These are phyloP conservation scores for Clitoria ternatea DNA, from an alignment of 306 rosid genomes.

Conservation along the genomic window DNA sequence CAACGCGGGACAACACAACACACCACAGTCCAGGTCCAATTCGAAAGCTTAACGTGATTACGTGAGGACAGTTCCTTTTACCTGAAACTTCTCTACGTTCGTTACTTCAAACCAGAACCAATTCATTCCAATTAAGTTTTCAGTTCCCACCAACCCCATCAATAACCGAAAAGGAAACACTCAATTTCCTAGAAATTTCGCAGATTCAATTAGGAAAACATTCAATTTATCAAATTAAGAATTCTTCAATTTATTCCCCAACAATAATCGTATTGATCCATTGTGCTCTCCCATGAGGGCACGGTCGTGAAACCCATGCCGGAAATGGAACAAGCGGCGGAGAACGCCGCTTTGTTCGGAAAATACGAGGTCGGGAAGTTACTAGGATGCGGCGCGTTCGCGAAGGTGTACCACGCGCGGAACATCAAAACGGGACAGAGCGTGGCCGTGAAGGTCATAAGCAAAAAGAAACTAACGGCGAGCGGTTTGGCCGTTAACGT, in stretches of 20 bases:
- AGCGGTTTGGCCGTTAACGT: constrained; percentile 37
- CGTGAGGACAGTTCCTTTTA: neutral
- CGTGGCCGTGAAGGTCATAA: constrained; percentile 62
- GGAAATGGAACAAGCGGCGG: neutral
- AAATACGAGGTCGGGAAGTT: constrained; percentile 66
- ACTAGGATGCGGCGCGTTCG: constrained; percentile 76
- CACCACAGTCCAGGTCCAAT: neutral
- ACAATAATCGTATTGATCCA: no score
- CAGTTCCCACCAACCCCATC: neutral
- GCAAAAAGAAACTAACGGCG: constrained; percentile 50
- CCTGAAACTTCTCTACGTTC: neutral
- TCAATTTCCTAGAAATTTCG: neutral
- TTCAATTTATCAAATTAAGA: neutral
- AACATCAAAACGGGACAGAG: constrained; percentile 42
- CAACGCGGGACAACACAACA: neutral
- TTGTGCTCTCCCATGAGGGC: neutral
- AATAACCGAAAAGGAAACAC: neutral
- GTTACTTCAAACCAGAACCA: neutral
- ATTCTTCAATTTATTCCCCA: no score
- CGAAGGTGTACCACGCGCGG: constrained; percentile 73
- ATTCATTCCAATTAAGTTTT: neutral
- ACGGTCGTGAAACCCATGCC: constrained; percentile 14
- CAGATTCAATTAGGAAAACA: neutral
- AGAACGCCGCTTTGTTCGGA: constrained; percentile 37
- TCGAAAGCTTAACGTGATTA: neutral